phyloP scores from a whole-genome alignment of 805 yeast genomes.

The Starmerella tilneyi region DNA sequence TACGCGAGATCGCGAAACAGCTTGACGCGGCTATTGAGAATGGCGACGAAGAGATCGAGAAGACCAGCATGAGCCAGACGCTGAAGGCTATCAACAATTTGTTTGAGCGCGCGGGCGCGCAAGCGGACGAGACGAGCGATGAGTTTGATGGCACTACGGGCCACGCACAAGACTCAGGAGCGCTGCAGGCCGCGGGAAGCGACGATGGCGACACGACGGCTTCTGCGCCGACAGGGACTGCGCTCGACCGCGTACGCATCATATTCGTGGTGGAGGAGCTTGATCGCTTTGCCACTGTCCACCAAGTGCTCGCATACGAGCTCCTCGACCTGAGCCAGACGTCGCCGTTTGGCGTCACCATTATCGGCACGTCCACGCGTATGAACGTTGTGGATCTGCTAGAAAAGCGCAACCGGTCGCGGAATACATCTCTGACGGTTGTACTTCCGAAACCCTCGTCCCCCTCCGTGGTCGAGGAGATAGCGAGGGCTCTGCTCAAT shows the following conservation, averaged over 20 bases:
- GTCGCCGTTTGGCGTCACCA: slow-evolving; percentile 60
- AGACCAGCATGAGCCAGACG: slow-evolving; percentile 28
- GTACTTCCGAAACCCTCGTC: slow-evolving; percentile 44
- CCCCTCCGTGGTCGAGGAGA: slow-evolving; percentile 42
- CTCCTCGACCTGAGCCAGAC: slow-evolving; percentile 77
- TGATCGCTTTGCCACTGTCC: slow-evolving; percentile 60
- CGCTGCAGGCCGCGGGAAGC: neutral
- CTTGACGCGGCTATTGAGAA: slow-evolving; percentile 41
- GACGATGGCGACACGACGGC: slow-evolving; percentile 13
- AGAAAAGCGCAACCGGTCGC: slow-evolving; percentile 82
- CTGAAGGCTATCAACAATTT: slow-evolving; percentile 26
- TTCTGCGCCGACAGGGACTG: no score
- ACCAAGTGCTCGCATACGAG: slow-evolving; percentile 80
- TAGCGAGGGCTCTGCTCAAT: slow-evolving; percentile 37
- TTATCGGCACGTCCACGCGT: slow-evolving; percentile 68
- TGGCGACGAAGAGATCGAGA: slow-evolving; percentile 28
- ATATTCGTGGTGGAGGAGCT: slow-evolving; percentile 77
- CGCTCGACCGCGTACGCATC: slow-evolving; percentile 31
- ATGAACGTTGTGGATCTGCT: slow-evolving; percentile 67
- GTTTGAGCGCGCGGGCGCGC: slow-evolving; percentile 23
- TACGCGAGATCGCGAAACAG: slow-evolving; percentile 78
- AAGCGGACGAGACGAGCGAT: slow-evolving; percentile 4
- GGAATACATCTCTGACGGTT: slow-evolving; percentile 75
- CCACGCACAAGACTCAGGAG: no score
- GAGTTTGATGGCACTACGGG: slow-evolving; percentile 2